Base-by-base conservation (phyloP, 257 asterid genomes). In the Craterostigma plantagineum region DNA sequence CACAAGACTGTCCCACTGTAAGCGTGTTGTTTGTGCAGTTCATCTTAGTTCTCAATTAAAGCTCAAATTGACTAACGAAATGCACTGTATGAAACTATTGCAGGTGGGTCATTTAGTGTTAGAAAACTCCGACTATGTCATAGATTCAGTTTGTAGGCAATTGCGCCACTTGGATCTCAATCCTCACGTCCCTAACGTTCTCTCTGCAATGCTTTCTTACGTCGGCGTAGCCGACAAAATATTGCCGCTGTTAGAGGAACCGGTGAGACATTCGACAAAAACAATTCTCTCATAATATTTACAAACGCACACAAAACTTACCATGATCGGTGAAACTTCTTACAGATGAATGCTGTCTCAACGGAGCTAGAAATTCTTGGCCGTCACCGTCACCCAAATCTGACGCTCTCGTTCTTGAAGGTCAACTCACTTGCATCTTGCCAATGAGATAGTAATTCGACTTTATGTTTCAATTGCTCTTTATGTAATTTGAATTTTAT, bases 61-160 rank as follows among this genome's bases (percentile, higher is more conserved):
- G 2, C 10, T 8, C 8, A 11, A 11, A 8, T 11, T 16, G 12
- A 16, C 8, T 9, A 8, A 8, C 10, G n/a, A n/a, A n/a, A n/a
- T n/a, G n/a, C n/a, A 41, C 3, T 23, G n/a, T n/a, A n/a, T n/a
- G n/a, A n/a, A 57, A 37, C 55, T 62, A 34, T 64, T 77, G 65
- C 90, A 87, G 95, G 98, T 82, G 43, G 95, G 94, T 27, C 87
- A 83, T 77, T 71, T 90, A 64, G 92, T 90, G 53, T 44, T 90
- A 34, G 75, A 68, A 43, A 90, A 90, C 72, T 70, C 95, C 16
- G 99, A 90, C 69, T 90, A 90, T 52, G 62, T 90, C 38, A 72
- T 90, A 14, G 95, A 90, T 64, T 83, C 99, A 27, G 55, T 90
- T 46, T 90, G 99, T 51, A 67, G 77, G 62, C 94, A 90, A 67